These are phyloP conservation scores for Calocybe indica DNA, from an alignment of 768 basidiomycete species.

Conservation along the genomic window DNA sequence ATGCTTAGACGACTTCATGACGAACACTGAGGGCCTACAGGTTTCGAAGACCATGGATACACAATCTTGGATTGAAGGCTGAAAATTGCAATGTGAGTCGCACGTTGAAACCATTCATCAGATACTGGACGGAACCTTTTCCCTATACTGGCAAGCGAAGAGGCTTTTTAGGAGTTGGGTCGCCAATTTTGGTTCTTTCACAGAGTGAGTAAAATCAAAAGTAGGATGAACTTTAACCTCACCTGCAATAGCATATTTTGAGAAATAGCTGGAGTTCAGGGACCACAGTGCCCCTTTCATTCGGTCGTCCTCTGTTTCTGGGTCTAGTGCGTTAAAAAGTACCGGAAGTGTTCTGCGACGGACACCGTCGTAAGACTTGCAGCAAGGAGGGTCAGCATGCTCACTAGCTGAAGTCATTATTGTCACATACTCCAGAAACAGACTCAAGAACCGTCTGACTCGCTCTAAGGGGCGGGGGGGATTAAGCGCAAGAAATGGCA, in stretches of 20 bases:
- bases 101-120: background rate
- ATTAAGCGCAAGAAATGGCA: conserved; percentile 20
- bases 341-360: conserved; percentile 55
- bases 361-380: conserved; percentile 63
- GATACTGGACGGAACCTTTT: conserved; percentile 47
- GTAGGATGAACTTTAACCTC: conserved; percentile 7
- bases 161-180: conserved; percentile 53
- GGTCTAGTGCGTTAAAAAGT: conserved; percentile 51
- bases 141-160: conserved; percentile 75
- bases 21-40: conserved; percentile 29
- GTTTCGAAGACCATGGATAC: conserved; percentile 61
- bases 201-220: conserved; percentile 6
- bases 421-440: conserved; percentile 38
- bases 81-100: background rate
- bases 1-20: background rate
- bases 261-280: conserved; percentile 58
- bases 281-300: conserved; percentile 91
- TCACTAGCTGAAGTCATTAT: conserved; percentile 5
- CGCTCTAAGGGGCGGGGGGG: conserved; percentile 23
- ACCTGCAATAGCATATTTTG: conserved; percentile 49
- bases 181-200: conserved; percentile 57
- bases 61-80: conserved; percentile 75
- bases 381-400: background rate
- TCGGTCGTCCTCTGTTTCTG: conserved; percentile 78
- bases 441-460: conserved; percentile 46